phyloP scores from a whole-genome alignment of 83 land plant genomes.

The Picea engelmannii region DNA sequence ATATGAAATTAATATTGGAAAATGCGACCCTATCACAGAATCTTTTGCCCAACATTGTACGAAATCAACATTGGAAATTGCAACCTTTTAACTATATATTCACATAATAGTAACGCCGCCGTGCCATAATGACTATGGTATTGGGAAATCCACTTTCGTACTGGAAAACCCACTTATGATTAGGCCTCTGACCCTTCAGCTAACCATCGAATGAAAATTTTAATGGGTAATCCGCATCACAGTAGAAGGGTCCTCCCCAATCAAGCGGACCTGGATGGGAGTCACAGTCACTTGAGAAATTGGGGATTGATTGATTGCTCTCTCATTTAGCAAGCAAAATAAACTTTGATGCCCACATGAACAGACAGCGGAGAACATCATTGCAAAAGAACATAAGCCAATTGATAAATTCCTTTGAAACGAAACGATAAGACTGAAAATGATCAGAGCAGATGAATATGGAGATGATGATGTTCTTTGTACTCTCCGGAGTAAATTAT shows the following conservation, averaged over 20 bases:
- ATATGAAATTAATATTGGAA: too few relatives aligned
- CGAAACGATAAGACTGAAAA: neutral
- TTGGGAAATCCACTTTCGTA: neutral
- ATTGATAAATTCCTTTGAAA: too few relatives aligned
- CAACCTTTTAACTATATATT: neutral
- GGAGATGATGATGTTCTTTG: too few relatives aligned
- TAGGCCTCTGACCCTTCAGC: neutral
- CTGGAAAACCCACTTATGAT: neutral
- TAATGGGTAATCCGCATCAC: too few relatives aligned
- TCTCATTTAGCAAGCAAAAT: neutral
- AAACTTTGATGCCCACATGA: neutral
- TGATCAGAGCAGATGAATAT: neutral
- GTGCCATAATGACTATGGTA: neutral
- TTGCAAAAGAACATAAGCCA: neutral
- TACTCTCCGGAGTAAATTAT: neutral
- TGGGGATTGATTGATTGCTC: slow-evolving; percentile 7
- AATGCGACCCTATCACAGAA: too few relatives aligned
- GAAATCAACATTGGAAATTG: neutral
- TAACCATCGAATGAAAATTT: neutral
- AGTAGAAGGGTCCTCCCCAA: too few relatives aligned
- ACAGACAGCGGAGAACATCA: neutral
- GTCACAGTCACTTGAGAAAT: neutral
- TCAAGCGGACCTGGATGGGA: too few relatives aligned
- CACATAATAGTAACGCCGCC: neutral
- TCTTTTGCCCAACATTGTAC: too few relatives aligned